Evolutionary conservation across 306 rosid genomes (phyloP).

Genomic region (Psophocarpus tetragonolobus): DNA sequence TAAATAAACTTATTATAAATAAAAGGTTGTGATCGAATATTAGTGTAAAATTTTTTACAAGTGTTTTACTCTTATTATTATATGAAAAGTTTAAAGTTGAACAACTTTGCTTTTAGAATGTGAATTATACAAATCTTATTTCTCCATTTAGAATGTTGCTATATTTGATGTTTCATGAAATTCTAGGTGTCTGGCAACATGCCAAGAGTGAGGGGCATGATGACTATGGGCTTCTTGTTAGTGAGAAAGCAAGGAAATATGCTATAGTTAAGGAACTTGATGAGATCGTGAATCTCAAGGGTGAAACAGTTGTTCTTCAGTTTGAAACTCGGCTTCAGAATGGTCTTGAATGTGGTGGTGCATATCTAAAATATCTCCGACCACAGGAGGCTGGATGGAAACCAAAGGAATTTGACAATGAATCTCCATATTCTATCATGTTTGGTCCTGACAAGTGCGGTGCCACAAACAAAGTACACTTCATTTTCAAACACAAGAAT

Average conservation of each 20-base stretch:
- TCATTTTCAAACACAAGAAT: slow-evolving; percentile 93
- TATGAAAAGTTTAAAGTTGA: too few species aligned
- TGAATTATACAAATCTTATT: too few species aligned
- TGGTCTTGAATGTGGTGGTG: slow-evolving; percentile 99
- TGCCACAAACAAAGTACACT: slow-evolving; percentile 96
- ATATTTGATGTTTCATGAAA: neutral
- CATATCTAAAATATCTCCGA: slow-evolving; percentile 88
- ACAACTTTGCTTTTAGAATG: too few species aligned
- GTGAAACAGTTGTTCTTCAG: slow-evolving; percentile 77
- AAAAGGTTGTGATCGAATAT: too few species aligned
- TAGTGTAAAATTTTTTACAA: too few species aligned
- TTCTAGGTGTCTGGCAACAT: slow-evolving; percentile 88
- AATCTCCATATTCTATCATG: slow-evolving; percentile 90
- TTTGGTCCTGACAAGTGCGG: slow-evolving; percentile 99
- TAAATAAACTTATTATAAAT: too few species aligned
- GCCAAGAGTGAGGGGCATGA: slow-evolving; percentile 95
- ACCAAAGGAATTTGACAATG: slow-evolving; percentile 72
- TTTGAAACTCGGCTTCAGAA: slow-evolving; percentile 87
- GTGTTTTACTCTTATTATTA: too few species aligned
- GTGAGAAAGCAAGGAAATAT: slow-evolving; percentile 84
- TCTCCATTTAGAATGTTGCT: too few species aligned
- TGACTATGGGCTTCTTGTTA: slow-evolving; percentile 88
- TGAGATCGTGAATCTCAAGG: slow-evolving; percentile 62
- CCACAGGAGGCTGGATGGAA: slow-evolving; percentile 96
- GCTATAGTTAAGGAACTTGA: slow-evolving; percentile 89